A percentile compares a stretch with the other conserved stretches of the same genome.
phyloP scores from a whole-genome alignment of 208 protist species.

The Leishmania arabica region DNA sequence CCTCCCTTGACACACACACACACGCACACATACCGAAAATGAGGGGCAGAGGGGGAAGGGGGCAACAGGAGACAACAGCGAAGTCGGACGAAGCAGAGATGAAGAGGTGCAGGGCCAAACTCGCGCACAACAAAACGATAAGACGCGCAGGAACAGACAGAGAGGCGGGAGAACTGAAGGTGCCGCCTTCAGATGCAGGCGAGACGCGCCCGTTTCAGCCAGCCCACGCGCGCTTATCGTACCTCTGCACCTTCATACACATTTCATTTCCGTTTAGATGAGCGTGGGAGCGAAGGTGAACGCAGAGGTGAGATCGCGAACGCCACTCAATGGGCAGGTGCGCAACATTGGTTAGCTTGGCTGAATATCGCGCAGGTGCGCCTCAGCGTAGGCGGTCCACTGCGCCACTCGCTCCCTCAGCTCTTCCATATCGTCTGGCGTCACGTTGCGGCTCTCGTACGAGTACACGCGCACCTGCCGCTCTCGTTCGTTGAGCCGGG shows the following conservation, averaged over 20 bases:
- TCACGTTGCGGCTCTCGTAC: constrained; percentile 47
- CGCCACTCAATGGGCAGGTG: not conserved
- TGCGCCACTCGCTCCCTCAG: constrained; percentile 39
- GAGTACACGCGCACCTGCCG: constrained; percentile 42
- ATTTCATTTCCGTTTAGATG: not conserved
- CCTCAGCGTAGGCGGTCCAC: constrained; percentile 35
- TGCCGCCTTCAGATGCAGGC: not conserved
- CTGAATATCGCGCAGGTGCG: constrained; percentile 39
- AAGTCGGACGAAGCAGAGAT: not conserved
- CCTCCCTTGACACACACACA: not conserved
- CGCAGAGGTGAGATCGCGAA: not conserved
- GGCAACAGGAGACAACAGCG: not conserved
- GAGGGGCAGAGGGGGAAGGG: not conserved
- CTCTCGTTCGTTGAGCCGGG: constrained; percentile 45
- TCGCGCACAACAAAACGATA: not conserved
- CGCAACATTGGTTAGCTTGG: constrained; percentile 4
- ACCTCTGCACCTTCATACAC: not conserved
- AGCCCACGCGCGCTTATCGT: not conserved
- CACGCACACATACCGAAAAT: not conserved
- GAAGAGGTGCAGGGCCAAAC: not conserved
- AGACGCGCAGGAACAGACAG: not conserved
- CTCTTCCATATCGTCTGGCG: constrained; percentile 21
- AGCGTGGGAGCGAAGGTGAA: not conserved
- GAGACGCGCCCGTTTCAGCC: not conserved
- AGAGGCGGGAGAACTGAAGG: not conserved